A percentile compares a stretch with the other conserved stretches of the same genome.
Conservation (phyloP, 2,329 filamentous ascomycete genomes). For the Xylaria sp. region DNA sequence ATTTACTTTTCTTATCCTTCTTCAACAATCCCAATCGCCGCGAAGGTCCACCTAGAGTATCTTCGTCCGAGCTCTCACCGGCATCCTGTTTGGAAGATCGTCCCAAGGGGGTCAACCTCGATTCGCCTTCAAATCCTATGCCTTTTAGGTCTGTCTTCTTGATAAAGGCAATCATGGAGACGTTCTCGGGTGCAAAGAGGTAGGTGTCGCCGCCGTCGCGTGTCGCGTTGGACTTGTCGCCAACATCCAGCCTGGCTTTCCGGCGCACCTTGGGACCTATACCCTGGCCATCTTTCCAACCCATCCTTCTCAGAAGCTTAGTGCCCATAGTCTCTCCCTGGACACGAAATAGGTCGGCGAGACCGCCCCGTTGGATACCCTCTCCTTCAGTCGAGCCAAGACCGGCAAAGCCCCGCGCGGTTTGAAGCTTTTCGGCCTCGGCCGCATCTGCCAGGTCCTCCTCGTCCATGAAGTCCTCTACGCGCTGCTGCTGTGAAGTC, state of each 20-base stretch:
- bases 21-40: constrained; percentile 32
- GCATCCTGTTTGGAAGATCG: constrained; percentile 25
- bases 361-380: constrained; percentile 40
- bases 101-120: constrained; percentile 41
- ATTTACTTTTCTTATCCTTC: constrained; percentile 47
- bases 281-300: constrained; percentile 91
- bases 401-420: constrained; percentile 66
- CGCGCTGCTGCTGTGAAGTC: constrained; percentile 37
- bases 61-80: constrained; percentile 38
- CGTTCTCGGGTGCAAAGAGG: constrained; percentile 81
- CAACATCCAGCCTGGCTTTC: constrained; percentile 59
- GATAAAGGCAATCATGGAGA: constrained; percentile 59
- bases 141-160: constrained; percentile 66
- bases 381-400: constrained; percentile 63
- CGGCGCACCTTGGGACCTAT: constrained; percentile 82
- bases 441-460: constrained; percentile 86
- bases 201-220: constrained; percentile 48
- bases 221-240: constrained; percentile 32
- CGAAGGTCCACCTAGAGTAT: constrained; percentile 39
- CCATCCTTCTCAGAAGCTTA: constrained; percentile 84
- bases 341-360: constrained; percentile 67
- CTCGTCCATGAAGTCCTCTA: constrained; percentile 97
- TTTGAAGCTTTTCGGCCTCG: constrained; percentile 70
- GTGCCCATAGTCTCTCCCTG: constrained; percentile 81
- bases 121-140: constrained; percentile 60